A percentile compares a stretch with the other conserved stretches of the same genome.
phyloP scores from a whole-genome alignment of 2,329 filamentous ascomycete species.

The Pseudogymnoascus verrucosus region DNA sequence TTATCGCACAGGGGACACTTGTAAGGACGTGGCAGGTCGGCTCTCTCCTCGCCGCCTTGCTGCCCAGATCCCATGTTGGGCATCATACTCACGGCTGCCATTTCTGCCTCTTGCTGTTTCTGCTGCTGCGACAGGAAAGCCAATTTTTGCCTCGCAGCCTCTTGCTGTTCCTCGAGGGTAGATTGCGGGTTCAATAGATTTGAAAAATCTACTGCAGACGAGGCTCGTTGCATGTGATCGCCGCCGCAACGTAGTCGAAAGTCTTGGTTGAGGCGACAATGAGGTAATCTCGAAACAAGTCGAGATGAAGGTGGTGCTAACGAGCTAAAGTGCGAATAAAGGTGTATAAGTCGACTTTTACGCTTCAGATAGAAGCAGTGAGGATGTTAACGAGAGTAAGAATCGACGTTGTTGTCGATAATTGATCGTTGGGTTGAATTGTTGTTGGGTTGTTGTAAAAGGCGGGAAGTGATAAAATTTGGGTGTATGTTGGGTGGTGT shows the following conservation, averaged over 20 bases:
- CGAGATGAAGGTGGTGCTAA: background rate
- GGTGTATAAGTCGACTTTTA: background rate
- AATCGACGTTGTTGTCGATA: background rate
- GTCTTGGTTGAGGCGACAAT: background rate
- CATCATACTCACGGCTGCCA: constrained; percentile 41
- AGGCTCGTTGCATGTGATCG: constrained; percentile 68
- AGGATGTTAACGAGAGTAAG: background rate
- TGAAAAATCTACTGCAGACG: constrained; percentile 66
- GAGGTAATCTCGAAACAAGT: background rate
- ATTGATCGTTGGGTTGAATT: background rate
- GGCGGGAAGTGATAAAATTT: background rate
- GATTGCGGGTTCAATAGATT: constrained; percentile 63
- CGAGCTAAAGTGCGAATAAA: background rate
- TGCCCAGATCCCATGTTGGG: constrained; percentile 25
- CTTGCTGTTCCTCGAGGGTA: constrained; percentile 26
- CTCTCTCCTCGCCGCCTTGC: constrained; percentile 28
- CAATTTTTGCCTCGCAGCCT: constrained; percentile 24
- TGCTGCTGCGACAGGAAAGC: constrained; percentile 25
- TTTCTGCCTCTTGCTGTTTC: constrained; percentile 35
- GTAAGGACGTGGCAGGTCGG: constrained; percentile 87
- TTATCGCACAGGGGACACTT: constrained; percentile 98
- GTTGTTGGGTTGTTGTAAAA: background rate
- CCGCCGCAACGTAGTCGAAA: constrained; percentile 20
- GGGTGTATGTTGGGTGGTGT: background rate
- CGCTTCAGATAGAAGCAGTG: background rate